Base-by-base conservation (phyloP, 2,329 filamentous ascomycete genomes). In the Fusarium caatingaense region DNA sequence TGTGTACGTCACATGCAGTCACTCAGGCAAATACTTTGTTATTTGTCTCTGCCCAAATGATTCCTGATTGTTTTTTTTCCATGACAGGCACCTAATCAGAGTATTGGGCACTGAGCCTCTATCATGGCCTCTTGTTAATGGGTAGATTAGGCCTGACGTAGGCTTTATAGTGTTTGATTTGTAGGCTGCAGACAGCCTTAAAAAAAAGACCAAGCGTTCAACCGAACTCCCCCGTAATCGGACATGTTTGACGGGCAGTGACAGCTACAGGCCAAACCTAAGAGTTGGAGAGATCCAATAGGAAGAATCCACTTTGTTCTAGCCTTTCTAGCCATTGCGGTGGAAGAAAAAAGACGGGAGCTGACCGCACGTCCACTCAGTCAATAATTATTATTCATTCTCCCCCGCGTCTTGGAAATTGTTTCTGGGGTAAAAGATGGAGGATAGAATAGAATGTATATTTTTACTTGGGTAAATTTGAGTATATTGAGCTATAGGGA, bases 241-340 rank as follows among this genome's bases (percentile, higher is more conserved):
- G 67, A 64, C 57, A 44, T 10, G 12, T 32, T 40, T 40, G 30
- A 30, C 30, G 34, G 34, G 18, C 34, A 23, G 27, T 34, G n/a
- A 32, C 21, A 13, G 12, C 11, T 18, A 25, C 21, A 40, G 21
- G 34, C 34, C 34, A 37, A 37, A 37, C 18, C 34, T 11, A 37
- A 7, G 34, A 11, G 34, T 37, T 16, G 8, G 32, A 27, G 21
- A 51, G 32, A 18, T 23, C 47, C 20, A 65, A 53, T 21, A 28
- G 23, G 18, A n/a, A 3, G 50, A 54, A 58, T 45, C 70, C 70
- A 71, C 64, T 66, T 69, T 66, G 64, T 73, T 72, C 70, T 66
- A 71, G 70, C 45, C 65, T 40, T 66, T 64, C 34, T 37, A 37
- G 34, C 34, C 34, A 37, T 37, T 40, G 32, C 49, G 34, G 62